Conservation (phyloP, 2,329 filamentous ascomycete species). For the Apiospora sp. region DNA sequence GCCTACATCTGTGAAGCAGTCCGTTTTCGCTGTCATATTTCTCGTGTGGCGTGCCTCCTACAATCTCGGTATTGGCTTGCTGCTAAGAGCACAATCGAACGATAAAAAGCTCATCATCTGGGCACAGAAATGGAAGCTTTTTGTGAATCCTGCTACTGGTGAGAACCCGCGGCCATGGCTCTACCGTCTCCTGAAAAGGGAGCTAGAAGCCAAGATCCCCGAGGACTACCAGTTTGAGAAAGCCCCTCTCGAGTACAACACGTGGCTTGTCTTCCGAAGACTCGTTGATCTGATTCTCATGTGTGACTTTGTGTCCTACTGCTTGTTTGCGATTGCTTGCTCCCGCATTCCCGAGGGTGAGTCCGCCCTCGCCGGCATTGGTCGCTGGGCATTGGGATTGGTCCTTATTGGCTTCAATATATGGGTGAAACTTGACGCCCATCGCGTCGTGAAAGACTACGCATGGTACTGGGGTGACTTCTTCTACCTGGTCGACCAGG, state of each 20-base stretch:
- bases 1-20: conserved; percentile 73
- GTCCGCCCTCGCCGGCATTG: conserved; percentile 69
- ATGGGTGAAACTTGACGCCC: conserved; percentile 98
- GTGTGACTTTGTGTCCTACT: conserved; percentile 98
- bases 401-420: conserved; percentile 90
- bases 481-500: conserved; percentile 97
- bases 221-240: conserved; percentile 93
- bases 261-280: conserved; percentile 95
- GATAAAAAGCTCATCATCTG: conserved; percentile 85
- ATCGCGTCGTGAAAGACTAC: conserved; percentile 97
- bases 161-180: conserved; percentile 83
- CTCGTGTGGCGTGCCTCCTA: conserved; percentile 92
- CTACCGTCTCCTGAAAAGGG: conserved; percentile 83
- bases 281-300: conserved; percentile 97
- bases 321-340: conserved; percentile 92
- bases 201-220: conserved; percentile 94
- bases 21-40: conserved; percentile 83
- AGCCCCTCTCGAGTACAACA: conserved; percentile 97
- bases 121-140: conserved; percentile 86
- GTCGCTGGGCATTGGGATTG: conserved; percentile 82
- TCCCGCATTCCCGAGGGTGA: conserved; percentile 78
- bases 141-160: conserved; percentile 82
- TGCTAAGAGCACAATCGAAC: conserved; percentile 89
- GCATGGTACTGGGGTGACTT: conserved; percentile 99
- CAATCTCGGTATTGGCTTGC: conserved; percentile 91